These are phyloP conservation scores for Tripidium arundinaceum DNA, from an alignment of 202 grass and related monocot species.

Conservation along the genomic window DNA sequence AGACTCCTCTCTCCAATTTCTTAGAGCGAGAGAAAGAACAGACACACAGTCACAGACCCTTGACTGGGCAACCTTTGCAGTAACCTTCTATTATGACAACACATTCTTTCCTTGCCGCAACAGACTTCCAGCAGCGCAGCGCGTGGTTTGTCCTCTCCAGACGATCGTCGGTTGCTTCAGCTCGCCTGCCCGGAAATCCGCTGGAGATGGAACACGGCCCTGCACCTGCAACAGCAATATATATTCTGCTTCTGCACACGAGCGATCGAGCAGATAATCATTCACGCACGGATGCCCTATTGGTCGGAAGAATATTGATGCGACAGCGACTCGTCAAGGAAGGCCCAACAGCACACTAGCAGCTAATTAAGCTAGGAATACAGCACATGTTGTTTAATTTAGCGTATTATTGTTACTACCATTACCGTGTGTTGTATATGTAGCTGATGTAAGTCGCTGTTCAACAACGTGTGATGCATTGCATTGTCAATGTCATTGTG, in stretches of 20 bases:
- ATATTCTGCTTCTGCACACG: conserved; percentile 3
- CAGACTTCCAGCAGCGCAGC: background rate
- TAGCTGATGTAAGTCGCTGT: conserved; percentile 35
- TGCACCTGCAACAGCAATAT: conserved; percentile 1
- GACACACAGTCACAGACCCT: background rate
- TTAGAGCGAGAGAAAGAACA: background rate
- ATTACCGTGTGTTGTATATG: background rate
- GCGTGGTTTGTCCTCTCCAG: conserved; percentile 31
- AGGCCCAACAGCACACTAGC: background rate
- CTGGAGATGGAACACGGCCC: background rate
- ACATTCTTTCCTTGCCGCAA: conserved; percentile 20
- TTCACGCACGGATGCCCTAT: background rate
- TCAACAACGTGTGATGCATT: conserved; percentile 20
- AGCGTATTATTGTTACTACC: background rate
- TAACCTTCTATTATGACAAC: background rate
- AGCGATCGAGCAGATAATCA: conserved; percentile 8
- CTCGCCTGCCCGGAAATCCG: conserved; percentile 33
- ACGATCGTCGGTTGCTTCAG: conserved; percentile 24
- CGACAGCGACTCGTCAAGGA: conserved; percentile 8
- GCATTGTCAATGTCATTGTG: background rate
- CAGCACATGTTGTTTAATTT: background rate
- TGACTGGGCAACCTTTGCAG: background rate
- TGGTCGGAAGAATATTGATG: conserved; percentile 16
- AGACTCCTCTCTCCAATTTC: conserved; percentile 23
- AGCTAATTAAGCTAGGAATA: background rate